Evolutionary conservation across 495 filamentous ascomycete species (phyloP), one percentile per base, ranked within the genome.

Genomic region (Hypoxylon intermedium): DNA sequence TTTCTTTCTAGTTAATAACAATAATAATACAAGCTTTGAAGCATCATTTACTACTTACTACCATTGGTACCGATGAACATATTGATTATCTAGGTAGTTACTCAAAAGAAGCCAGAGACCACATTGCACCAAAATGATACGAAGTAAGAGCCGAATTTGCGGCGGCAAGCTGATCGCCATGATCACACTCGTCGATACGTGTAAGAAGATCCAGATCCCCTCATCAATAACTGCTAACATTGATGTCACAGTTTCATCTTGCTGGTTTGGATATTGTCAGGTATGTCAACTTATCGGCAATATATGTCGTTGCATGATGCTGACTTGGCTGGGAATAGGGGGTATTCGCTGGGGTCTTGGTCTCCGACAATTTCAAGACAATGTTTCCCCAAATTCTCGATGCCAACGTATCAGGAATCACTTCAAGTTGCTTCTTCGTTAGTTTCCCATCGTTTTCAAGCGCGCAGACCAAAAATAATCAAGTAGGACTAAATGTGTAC

Each of bases 361-460:
- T 74, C 3, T 72, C 73, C 28, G 63, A 67, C 5, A 55, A 72
- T 28, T 75, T 75, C 59, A 59, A 69, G 52, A 19, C 34, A 16
- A 23, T 26, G 5, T 71, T 71, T 26, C 68, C 67, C 1, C 19
- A 67, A 13, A 53, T 54, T 4, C 53, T 60, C 12, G 46, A 67
- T 20, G 60, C 63, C 6, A 64, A 51, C 26, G 40, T 67, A 9
- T 65, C 67, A 1, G 69, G 75, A 5, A 71, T 74, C 3, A 72
- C 75, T n/a, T 74, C 77, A 9, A 68, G 74, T 16, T 63, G 73
- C 9, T 79, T 78, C 44, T 77, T 74, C 15, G 76, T 71, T 20
- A 75, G 75, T 60, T 73, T 58, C 34, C 21, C 15, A 18, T 65
- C 69, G 0, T 67, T 71, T 41, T 18, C 67, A 26, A 6, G 45